Conservation (phyloP, 805 yeast genomes). For the Ogataea neopini region DNA sequence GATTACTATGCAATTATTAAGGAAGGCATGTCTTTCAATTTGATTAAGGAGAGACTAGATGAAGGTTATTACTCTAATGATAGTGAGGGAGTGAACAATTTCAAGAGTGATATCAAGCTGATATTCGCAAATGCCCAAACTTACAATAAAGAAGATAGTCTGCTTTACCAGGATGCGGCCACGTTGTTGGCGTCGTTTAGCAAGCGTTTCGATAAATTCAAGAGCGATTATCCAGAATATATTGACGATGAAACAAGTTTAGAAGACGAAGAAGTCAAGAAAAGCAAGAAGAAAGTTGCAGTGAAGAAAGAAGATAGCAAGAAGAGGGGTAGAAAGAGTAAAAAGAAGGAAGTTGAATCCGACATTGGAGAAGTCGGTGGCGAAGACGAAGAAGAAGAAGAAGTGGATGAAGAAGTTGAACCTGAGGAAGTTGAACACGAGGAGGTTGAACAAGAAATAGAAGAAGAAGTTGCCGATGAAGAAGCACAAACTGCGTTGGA, state of each 20-base stretch:
- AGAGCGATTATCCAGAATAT: conserved; percentile 30
- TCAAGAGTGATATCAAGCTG: conserved; percentile 56
- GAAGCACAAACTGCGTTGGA: no score
- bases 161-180: conserved; percentile 70
- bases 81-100: conserved; percentile 54
- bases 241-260: conserved; percentile 21
- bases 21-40: conserved; percentile 71
- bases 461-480: conserved; percentile 10
- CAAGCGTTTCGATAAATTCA: conserved; percentile 38
- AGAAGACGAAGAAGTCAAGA: conserved; percentile 6
- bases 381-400: conserved; percentile 4
- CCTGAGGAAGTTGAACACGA: no score
- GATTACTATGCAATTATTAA: conserved; percentile 75
- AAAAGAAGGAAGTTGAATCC: conserved; percentile 11
- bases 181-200: conserved; percentile 56
- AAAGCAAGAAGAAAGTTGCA: conserved; percentile 4
- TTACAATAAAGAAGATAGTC: conserved; percentile 73
- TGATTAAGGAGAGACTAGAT: conserved; percentile 54
- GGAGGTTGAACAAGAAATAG: conserved; percentile 14
- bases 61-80: conserved; percentile 50
- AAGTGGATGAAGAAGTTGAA: conserved; percentile 5
- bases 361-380: no score
- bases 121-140: conserved; percentile 78
- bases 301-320: conserved; percentile 6
- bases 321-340: conserved; percentile 11